A percentile compares a stretch with the other conserved stretches of the same genome.
Conservation (phyloP, 495 filamentous ascomycete species). For the Geopyxis carbonaria region DNA sequence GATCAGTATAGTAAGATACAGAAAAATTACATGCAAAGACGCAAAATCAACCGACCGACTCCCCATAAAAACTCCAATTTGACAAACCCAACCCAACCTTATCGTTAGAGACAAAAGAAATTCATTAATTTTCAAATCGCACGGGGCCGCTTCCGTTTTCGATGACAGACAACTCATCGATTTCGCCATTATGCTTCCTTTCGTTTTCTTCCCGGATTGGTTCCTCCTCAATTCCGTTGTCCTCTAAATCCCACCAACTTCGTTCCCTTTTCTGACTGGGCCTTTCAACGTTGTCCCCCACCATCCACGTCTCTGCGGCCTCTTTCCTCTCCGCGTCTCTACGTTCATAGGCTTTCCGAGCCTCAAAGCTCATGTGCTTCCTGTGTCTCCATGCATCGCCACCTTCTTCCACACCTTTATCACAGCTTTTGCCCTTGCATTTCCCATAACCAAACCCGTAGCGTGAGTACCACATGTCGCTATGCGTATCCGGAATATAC, state of each 20-base stretch:
- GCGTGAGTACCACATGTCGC: slow-evolving; percentile 24
- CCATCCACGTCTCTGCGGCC: slow-evolving; percentile 21
- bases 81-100: too few relatives aligned
- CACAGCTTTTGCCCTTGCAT: slow-evolving; percentile 2
- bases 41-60: too few relatives aligned
- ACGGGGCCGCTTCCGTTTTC: too few relatives aligned
- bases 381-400: slow-evolving; percentile 16
- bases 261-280: background rate
- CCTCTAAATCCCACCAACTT: background rate
- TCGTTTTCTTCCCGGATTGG: background rate
- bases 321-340: slow-evolving; percentile 21
- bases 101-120: too few relatives aligned
- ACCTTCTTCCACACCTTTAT: slow-evolving; percentile 9
- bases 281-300: background rate
- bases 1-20: too few relatives aligned
- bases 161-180: too few relatives aligned
- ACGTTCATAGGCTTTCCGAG: slow-evolving; percentile 23
- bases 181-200: background rate
- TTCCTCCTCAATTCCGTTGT: background rate
- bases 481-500: slow-evolving; percentile 34
- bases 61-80: too few relatives aligned
- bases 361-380: slow-evolving; percentile 23
- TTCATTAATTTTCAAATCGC: too few relatives aligned
- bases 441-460: slow-evolving; percentile 17
- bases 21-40: too few relatives aligned